Base-by-base conservation (phyloP, 768 basidiomycete species). In the Tylopilus subfusipes region DNA sequence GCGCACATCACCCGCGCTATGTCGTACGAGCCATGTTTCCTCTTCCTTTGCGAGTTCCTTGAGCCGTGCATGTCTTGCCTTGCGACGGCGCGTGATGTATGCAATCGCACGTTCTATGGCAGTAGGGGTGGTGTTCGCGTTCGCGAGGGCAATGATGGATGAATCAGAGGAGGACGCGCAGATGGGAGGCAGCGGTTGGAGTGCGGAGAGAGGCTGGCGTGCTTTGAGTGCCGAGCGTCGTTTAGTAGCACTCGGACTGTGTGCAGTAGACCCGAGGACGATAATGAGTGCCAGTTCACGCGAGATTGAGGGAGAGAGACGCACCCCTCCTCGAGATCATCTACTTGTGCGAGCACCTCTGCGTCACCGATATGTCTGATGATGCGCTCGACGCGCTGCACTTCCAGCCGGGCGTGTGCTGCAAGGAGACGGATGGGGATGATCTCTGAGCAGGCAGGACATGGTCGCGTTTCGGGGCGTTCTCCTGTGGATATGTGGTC, bases 341-440 rank as follows among this genome's bases (percentile, higher is more conserved):
- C 79, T 31, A 60, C 62, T 50, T 77, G 69, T 12, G 77, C 76
- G 12, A 82, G 69, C 22, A 79, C 74, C 44, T 86, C 83, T 13
- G 76, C 72, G 14, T 84, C 84, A 4, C 87, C 86, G 42, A 90
- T 76, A 44, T 78, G 76, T 50, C 72, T 74, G 19, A 88, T 78
- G 44, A 92, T 85, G 43, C 81, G 78, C 55, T 89, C 81, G 21
- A 90, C 77, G 57, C 89, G 80, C 60, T 87, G 78, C 33, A 78
- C 72, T 68, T 93, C 90, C 25, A 91, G 75, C 39, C 76, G 76
- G 4, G 79, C 76, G 60, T 92, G 90, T 52, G 73, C 76, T 3
- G 75, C 75, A 16, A 92, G 75, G n/a, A 91, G 76, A 13, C 89
- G 83, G 22, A 90, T 64, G 14, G 90, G 89, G 39, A 93, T 86